Evolutionary conservation across 2,329 filamentous ascomycete genomes (phyloP), one percentile per base, ranked within the genome.

Genomic region (Aspergillus tubingensis): DNA sequence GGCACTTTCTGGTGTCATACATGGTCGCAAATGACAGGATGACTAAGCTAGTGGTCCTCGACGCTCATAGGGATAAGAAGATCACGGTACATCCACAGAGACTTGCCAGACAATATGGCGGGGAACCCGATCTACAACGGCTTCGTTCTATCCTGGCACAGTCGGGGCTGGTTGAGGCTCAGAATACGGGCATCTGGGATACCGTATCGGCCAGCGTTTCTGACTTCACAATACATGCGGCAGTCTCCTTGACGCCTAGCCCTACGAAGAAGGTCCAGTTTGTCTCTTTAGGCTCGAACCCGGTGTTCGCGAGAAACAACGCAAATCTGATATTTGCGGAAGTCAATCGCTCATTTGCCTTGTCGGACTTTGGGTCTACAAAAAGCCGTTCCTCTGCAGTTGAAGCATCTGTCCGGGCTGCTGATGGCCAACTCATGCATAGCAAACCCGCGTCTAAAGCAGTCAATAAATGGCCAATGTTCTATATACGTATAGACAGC

Each of bases 401-500:
- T 19, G 39, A 13, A 17, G 44, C 32, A 27, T 17, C 55, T n/a
- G 19, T 17, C 8, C 2, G 69, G 74, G 67, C 57, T 73, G 66
- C 59, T 70, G 69, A 62, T 15, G 55, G 55, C 23, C 56, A 60
- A 19, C 58, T 84, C 81, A 1, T 82, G 77, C 63, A 87, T 60
- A 66, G 84, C 39, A 86, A 81, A 68, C 75, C 74, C 7, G 67
- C 77, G 11, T 82, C 81, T 8, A 94, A 91, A 71, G 83, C 87
- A 0, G 79, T 93, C 8, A 92, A 97, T 69, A 85, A 86, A 54
- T 95, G 91, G 87, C 92, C 94, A 0, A 94, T 94, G 88, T 98
- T 96, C 69, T 90, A 88, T 67, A 77, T 98, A n/a, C 86, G 86
- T 27, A 84, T 96, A 38, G 77, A 81, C 2, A 68, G 83, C 10